Evolutionary conservation across 345 rosid species (phyloP), one percentile per base, ranked within the genome.

Genomic region (Gossypium stocksii): DNA sequence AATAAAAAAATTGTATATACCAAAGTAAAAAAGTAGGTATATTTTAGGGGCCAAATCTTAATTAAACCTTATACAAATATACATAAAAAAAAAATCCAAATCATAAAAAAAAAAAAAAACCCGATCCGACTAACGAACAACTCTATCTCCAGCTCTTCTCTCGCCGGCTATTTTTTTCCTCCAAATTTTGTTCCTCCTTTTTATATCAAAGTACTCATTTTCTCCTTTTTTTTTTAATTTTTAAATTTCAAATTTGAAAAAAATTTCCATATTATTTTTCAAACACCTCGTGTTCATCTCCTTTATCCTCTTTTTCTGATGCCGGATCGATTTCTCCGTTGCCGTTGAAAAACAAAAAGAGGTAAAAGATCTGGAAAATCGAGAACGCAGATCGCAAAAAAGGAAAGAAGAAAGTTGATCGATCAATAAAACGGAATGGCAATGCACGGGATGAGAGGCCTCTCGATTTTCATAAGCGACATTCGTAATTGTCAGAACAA

Each of bases 401-500:
- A 34, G 1, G 46, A 16, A 43, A 66, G 46, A 52, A 52, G 72
- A 54, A 34, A 23, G 27, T 75, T 56, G 77, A 75, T 75, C 72
- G 72, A 75, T 75, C 72, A 44, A 3, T 15, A 16, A 15, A 54
- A 22, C 45, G 34, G 64, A 9, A 75, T 75, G 77, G 19, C 77
- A 75, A 75, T 75, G 72, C 72, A 75, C 62, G 99, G 99, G 76
- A 96, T 96, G 97, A 88, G 99, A 79, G 99, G 99, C 0, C 97
- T 96, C 57, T 96, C 99, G 4, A 89, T 96, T 3, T 96, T 96
- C 83, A 93, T 96, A 76, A 96, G 99, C 74, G 99, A 96, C 78
- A 70, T 96, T 69, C 93, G 99, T 17, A 96, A 93, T 88, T 91
- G 99, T 80, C 98, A 83, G 83, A 93, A 96, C 87, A 96, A 96